Evolutionary conservation across 805 yeast species (phyloP).

Genomic region (Kodamaea jinghongensis): DNA sequence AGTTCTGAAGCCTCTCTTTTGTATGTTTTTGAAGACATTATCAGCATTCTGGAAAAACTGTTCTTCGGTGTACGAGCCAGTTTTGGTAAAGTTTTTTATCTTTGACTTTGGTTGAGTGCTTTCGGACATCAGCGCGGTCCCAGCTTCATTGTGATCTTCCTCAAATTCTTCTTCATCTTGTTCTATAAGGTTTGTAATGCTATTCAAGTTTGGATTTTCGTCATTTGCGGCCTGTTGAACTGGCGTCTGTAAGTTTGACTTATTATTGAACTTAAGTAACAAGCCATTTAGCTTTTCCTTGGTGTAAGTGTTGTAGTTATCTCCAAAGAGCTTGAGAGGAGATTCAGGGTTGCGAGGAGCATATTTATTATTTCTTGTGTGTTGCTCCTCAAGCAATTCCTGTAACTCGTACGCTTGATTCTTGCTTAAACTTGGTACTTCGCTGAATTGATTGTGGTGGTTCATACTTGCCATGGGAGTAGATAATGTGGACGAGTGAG

Average conservation of each 20-base stretch:
- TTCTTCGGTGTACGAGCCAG: conserved; percentile 33
- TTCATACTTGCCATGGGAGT: conserved; percentile 34
- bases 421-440: conserved; percentile 5
- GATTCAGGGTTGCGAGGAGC: conserved; percentile 30
- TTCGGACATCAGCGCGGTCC: not conserved
- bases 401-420: conserved; percentile 22
- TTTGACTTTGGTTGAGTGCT: conserved; percentile 20
- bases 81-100: conserved; percentile 29
- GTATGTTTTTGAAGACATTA: conserved; percentile 36
- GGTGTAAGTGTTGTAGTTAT: conserved; percentile 41
- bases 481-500: conserved; percentile 34
- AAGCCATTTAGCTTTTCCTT: conserved; percentile 31
- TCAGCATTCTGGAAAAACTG: conserved; percentile 39
- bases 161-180: not conserved
- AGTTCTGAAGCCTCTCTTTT: conserved; percentile 28
- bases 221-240: conserved; percentile 5
- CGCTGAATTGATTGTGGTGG: conserved; percentile 2
- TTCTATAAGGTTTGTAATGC: conserved; percentile 2
- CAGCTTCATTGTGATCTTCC: conserved; percentile 1
- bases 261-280: conserved; percentile 21
- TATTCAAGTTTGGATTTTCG: not conserved
- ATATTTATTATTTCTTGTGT: conserved; percentile 18
- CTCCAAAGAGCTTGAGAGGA: conserved; percentile 41
- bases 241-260: conserved; percentile 13
- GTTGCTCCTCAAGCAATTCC: conserved; percentile 20